Evolutionary conservation across 148 eudicot genomes (phyloP), one percentile per base, ranked within the genome.

Genomic region (Euryodendron excelsum): DNA sequence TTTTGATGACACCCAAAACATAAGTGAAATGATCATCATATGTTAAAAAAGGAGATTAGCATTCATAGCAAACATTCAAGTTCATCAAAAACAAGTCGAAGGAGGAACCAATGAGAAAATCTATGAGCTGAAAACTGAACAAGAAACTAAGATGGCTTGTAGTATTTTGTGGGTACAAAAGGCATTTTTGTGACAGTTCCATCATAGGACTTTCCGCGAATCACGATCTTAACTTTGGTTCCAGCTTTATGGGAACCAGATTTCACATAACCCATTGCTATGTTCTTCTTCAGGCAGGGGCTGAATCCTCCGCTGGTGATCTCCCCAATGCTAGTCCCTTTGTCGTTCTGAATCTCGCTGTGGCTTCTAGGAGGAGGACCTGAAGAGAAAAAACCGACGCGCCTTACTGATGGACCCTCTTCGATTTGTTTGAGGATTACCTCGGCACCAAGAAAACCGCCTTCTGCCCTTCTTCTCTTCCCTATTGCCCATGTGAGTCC

Each of bases 401-500:
- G 87, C 87, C 99, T 88, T 62, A 81, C 90, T 11, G 85, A 18
- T 0, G 99, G 99, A 5, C 99, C 99, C 11, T 88, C 86, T 36
- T 78, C 98, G 1, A 96, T 87, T 75, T 96, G 99, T 66, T 96
- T 96, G 61, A 96, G 93, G 76, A 96, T 96, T 15, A 87, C 92
- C 66, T 90, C 98, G 3, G 99, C 99, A 9, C 99, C 99, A 3
- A 93, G 91, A 77, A 96, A 96, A 3, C 96, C 94, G 0, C 99
- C 99, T 80, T 93, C 94, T 0, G 99, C 94, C 77, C 93, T 86
- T 69, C 99, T 87, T 79, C 99, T 87, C 85, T 96, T 96, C 18
- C 99, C 99, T n/a, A 96, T 76, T 61, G 99, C 99, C 99, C 99
- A 96, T 2, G 99, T 96, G 31, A 96, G 97, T 10, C 99, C 99